phyloP scores from a whole-genome alignment of 305 asterid species.

The Fraxinus baroniana region DNA sequence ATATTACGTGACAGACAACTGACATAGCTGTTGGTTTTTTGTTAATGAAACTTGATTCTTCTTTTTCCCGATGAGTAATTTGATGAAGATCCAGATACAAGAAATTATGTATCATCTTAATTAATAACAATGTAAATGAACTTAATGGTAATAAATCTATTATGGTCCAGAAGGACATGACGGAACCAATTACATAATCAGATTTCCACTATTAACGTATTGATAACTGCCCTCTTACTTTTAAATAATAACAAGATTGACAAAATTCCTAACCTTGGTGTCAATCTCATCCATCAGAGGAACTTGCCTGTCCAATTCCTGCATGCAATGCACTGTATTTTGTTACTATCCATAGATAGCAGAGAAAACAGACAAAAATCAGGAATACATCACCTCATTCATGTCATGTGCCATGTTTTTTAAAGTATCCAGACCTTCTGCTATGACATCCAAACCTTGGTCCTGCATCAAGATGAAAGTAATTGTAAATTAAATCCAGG shows the following conservation, averaged over 20 bases:
- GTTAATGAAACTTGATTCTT: conserved; percentile 8
- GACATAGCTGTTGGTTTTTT: not conserved
- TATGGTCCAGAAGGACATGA: not conserved
- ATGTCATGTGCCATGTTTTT: conserved; percentile 89
- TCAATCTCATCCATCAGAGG: conserved; percentile 98
- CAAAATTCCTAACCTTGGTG: conserved; percentile 57
- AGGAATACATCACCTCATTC: conserved; percentile 70
- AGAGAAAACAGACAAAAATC: conserved; percentile 17
- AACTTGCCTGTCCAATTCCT: conserved; percentile 95
- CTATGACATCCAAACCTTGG: conserved; percentile 82
- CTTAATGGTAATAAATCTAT: not conserved
- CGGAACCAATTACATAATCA: not conserved
- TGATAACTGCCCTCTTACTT: conserved; percentile 4
- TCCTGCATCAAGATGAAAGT: conserved; percentile 46
- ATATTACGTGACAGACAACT: not conserved
- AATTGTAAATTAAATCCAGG: not conserved
- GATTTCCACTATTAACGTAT: not conserved
- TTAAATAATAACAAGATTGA: conserved; percentile 11
- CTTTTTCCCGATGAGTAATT: conserved; percentile 2
- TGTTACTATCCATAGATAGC: conserved; percentile 4
- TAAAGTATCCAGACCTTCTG: conserved; percentile 84
- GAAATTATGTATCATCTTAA: not conserved
- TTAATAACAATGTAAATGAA: not conserved
- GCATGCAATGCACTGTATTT: conserved; percentile 28
- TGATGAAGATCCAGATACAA: conserved; percentile 2